Conservation (phyloP, 129 eudicot genomes). For the Ambrosia trifida region DNA sequence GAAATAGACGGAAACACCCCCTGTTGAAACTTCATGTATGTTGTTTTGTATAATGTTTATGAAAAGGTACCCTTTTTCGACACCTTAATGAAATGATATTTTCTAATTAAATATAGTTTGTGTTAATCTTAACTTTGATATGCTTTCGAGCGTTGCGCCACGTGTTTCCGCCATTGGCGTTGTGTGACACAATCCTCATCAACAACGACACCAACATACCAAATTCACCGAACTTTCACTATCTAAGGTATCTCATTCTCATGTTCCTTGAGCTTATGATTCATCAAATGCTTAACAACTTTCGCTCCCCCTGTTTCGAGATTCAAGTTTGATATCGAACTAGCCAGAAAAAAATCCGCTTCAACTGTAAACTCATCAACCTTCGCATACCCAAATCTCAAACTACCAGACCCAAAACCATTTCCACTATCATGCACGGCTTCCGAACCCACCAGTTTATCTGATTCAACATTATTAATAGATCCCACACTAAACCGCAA, state of each 20-base stretch:
- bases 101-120: too few relatives aligned
- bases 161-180: too few relatives aligned
- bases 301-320: conserved; percentile 15
- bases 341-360: conserved; percentile 24
- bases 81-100: too few relatives aligned
- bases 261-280: conserved; percentile 28
- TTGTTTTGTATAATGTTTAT: too few relatives aligned
- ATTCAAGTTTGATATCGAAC: conserved; percentile 26
- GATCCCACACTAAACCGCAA: conserved; percentile 2
- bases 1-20: too few relatives aligned
- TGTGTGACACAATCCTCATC: too few relatives aligned
- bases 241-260: conserved; percentile 23
- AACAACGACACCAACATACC: too few relatives aligned
- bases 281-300: conserved; percentile 8
- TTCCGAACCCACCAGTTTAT: conserved; percentile 15
- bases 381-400: neutral
- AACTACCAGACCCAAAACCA: conserved; percentile 18
- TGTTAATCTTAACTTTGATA: too few relatives aligned
- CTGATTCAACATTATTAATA: conserved; percentile 11
- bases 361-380: neutral
- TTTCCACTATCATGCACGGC: conserved; percentile 15
- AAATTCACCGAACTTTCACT: conserved; percentile 21
- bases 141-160: too few relatives aligned
- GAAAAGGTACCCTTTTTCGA: too few relatives aligned
- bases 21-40: too few relatives aligned